These are phyloP conservation scores for Tardiomyces blankii DNA, from an alignment of 1,139 yeast species.

Conservation along the genomic window DNA sequence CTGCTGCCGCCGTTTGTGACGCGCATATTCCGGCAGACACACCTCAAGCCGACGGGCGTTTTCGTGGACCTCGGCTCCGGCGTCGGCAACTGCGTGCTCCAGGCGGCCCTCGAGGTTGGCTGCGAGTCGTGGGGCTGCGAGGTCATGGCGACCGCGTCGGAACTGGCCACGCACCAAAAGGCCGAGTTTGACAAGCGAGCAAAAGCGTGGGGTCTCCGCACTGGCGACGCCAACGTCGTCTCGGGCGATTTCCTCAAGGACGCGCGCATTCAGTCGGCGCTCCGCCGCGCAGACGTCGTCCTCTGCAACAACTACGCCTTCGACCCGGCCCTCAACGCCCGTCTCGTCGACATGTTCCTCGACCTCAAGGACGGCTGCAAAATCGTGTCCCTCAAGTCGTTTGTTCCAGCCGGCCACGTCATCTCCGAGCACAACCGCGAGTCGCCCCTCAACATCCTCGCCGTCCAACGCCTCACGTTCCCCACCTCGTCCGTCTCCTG, in stretches of 20 bases:
- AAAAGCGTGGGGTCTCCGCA: slow-evolving; percentile 49
- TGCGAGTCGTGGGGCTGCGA: slow-evolving; percentile 85
- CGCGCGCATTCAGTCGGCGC: slow-evolving; percentile 38
- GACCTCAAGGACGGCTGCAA: slow-evolving; percentile 66
- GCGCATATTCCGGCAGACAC: slow-evolving; percentile 55
- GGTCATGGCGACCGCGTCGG: slow-evolving; percentile 73
- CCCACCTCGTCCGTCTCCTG: slow-evolving; percentile 73
- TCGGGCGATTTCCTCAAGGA: slow-evolving; percentile 62
- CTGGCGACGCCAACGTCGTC: slow-evolving; percentile 47
- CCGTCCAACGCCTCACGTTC: slow-evolving; percentile 55
- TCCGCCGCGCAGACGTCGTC: slow-evolving; percentile 58
- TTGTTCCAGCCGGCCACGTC: slow-evolving; percentile 46
- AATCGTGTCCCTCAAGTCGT: slow-evolving; percentile 66
- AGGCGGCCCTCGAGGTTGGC: slow-evolving; percentile 82
- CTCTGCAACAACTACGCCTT: slow-evolving; percentile 77
- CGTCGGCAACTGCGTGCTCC: slow-evolving; percentile 85
- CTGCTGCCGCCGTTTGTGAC: slow-evolving; percentile 68
- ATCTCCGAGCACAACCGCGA: slow-evolving; percentile 43
- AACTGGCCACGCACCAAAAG: slow-evolving; percentile 50
- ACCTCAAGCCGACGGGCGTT: slow-evolving; percentile 39
- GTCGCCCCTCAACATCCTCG: slow-evolving; percentile 45
- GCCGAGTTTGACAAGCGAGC: slow-evolving; percentile 48
- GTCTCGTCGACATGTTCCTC: slow-evolving; percentile 53
- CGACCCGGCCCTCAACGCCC: slow-evolving; percentile 57
- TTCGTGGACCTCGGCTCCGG: slow-evolving; percentile 90